phyloP scores from a whole-genome alignment of 345 rosid genomes.

The Erucastrum elatum region DNA sequence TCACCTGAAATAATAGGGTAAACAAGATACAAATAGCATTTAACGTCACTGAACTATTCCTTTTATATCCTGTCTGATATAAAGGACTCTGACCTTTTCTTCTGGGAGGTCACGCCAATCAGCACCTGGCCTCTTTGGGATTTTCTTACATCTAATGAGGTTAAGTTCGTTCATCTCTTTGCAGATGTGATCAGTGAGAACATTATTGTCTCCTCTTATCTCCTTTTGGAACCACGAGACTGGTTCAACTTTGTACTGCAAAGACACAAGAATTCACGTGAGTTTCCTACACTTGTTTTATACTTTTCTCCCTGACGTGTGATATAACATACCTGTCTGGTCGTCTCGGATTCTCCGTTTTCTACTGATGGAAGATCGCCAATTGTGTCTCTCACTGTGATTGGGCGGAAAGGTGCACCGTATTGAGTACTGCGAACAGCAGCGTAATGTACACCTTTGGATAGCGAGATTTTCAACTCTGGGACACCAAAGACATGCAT shows the following conservation, averaged over 20 bases:
- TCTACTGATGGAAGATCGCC: conserved; percentile 79
- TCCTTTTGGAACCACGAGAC: conserved; percentile 80
- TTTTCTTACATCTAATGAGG: conserved; percentile 63
- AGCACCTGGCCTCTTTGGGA: conserved; percentile 85
- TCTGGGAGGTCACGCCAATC: conserved; percentile 90
- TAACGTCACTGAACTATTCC: not conserved
- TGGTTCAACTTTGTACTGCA: conserved; percentile 63
- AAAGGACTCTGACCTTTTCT: conserved; percentile 55
- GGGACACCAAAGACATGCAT: conserved; percentile 84
- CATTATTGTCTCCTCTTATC: conserved; percentile 54
- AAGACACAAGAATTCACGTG: not conserved
- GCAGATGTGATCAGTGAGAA: conserved; percentile 73
- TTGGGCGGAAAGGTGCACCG: conserved; percentile 90
- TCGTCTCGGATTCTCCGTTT: conserved; percentile 62
- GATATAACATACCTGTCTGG: conserved; percentile 51
- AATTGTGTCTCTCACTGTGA: conserved; percentile 89
- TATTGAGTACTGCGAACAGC: conserved; percentile 70
- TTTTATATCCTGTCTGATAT: not conserved
- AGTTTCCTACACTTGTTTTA: not conserved
- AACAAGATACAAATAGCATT: not conserved
- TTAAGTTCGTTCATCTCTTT: conserved; percentile 82
- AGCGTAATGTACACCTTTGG: conserved; percentile 55
- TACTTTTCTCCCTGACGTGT: conserved; percentile 11
- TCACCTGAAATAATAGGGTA: conserved; percentile 45
- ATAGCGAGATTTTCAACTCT: conserved; percentile 56